Base-by-base conservation (phyloP, 805 yeast species). In the Cyberlindnera americana region DNA sequence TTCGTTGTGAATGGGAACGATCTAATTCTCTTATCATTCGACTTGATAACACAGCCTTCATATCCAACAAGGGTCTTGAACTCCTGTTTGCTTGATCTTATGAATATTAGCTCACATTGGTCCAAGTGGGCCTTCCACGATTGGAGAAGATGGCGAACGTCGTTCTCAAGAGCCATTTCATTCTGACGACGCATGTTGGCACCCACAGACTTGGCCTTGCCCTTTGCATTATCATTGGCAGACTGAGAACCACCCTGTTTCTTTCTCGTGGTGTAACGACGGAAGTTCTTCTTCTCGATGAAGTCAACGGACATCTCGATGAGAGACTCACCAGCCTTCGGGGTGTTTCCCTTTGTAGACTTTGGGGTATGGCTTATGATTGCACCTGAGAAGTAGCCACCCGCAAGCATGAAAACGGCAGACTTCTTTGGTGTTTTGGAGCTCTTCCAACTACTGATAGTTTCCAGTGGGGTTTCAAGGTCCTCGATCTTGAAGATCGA, bases 311-410 rank as follows among this genome's bases (percentile, higher is more conserved):
- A 73, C 59, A 80, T 87, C 39, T 75, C 78, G 31, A 72, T 66
- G n/a, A 73, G 56, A 12, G 73, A 70, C 38, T 67, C 75, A 24
- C 69, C 65, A 29, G 69, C 67, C 44, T 67, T 64, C 16, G 69
- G 73, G 6, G 69, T 66, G 46, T 78, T 78, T 3, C 88, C 87
- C 48, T 73, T 74, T 2, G 73, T 70, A 28, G 67, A 68, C 36
- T 67, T 66, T 18, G 76, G 81, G 35, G 69, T 69, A 54, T 90
- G 97, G 2, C 88, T 78, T 8, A 93, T 71, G 30, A 93, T 83
- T 0, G 96, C 96, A 15, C 93, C 99, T 0, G 98, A 96, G 67
- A 93, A 93, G 64, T 93, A 97, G 29, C 99, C 99, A 31, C 98
- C 97, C 13, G 97, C 97, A 38, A 93, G 76, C 96, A 93, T 87